Evolutionary conservation across 306 rosid species (phyloP), one percentile per base, ranked within the genome.

Genomic region (Vicia villosa): DNA sequence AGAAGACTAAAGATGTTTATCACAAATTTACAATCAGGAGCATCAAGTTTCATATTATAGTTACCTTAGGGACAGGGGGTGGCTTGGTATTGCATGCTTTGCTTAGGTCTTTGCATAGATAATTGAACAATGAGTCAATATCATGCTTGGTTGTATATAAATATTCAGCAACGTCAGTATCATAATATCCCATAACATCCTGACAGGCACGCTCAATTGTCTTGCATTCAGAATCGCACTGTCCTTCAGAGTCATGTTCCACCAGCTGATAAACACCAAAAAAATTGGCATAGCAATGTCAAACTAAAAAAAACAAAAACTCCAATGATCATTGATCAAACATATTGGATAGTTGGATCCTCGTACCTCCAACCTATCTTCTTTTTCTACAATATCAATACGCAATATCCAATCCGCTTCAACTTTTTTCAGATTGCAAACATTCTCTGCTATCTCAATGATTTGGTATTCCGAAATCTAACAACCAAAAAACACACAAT

Each of bases 191-290:
- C 71, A 94, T 67, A 55, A 94, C 99, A 81, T 88, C 99, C 57
- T 88, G 97, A 69, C 99, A 94, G 32, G 96, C 87, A 77, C 96
- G 88, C 83, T 90, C 94, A 46, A 90, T 84, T 2, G 98, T 94
- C 86, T 94, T 94, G 89, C 98, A 94, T 82, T 94, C 88, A 10
- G 98, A 94, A 77, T 94, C 84, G 83, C 98, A 94, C 62, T 94
- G 98, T 65, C 98, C 98, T 86, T 94, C 98, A 41, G 97, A 80
- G 58, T 80, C 88, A 84, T 94, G 97, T 51, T 90, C 97, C 51
- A 74, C 97, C 58, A 94, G 82, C 98, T 94, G 86, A 73, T 52
- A 64, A 69, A 71, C 60, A 72, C 71, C 65, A 60, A 76, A 10
- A 17, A 12, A 43, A 5, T 13, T 24, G 41, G 19, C 28, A 56